Evolutionary conservation across 345 rosid genomes (phyloP), one percentile per base, ranked within the genome.

Genomic region (Dipteronia sinensis): DNA sequence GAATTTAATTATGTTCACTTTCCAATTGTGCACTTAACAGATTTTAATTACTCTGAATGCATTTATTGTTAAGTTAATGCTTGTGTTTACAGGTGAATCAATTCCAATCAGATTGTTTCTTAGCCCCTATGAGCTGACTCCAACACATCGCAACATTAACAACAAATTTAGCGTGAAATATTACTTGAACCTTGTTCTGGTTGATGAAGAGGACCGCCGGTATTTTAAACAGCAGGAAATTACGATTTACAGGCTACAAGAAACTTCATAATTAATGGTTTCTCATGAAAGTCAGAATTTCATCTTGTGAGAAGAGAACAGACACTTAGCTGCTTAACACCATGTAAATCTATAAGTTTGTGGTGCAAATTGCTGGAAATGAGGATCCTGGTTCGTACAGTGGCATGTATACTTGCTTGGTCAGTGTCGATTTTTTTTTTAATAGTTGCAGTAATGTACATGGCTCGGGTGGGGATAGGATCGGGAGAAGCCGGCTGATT

Each of bases 151-250:
- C 81, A 96, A 94, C 85, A 92, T 96, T 44, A 96, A 96, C 91
- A 94, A 96, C 91, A 96, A 96, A 84, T 96, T 94, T 83, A 96
- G 97, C 16, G 98, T 94, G 75, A 96, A 96, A 83, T 94, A 96
- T 71, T 94, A 89, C 83, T 85, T 96, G 91, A 96, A 96, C 82
- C 97, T 96, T 63, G 98, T 96, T 66, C 88, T 96, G 73, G 95
- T 96, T 1, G 98, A 94, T 79, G 99, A 96, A 85, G 99, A 96
- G 86, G 99, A 94, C 76, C 93, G 98, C 47, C 90, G 98, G 69
- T 96, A 96, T 78, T 96, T 96, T 80, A 96, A 92, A 88, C 98
- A 96, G 86, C 98, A 96, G 78, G 99, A 96, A 81, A 89, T 96
- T 64, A 93, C 98, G 12, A 85, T 96, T 67, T 96, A 85, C 85